Conservation (phyloP, 371 early-diverging fungal genomes). For the Thermomucor indicae-seudaticae region DNA sequence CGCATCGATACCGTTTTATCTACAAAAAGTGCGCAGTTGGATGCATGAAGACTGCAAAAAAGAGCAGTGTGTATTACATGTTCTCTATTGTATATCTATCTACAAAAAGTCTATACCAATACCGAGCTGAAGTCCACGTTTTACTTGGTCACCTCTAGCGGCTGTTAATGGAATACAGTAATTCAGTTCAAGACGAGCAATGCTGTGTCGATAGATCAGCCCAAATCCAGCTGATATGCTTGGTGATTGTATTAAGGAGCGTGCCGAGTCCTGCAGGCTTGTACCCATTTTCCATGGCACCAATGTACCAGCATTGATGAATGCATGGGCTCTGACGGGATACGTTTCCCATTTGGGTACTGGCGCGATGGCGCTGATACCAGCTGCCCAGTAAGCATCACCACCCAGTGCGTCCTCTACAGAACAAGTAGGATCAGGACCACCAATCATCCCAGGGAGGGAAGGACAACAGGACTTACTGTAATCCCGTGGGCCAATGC, state of each 20-base stretch:
- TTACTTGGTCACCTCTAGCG: conserved; percentile 66
- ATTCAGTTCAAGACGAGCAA: conserved; percentile 86
- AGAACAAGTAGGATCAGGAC: too few relatives aligned
- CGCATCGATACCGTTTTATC: too few relatives aligned
- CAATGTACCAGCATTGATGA: conserved; percentile 83
- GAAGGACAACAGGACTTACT: conserved; percentile 21
- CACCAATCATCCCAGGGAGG: too few relatives aligned
- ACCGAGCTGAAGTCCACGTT: conserved; percentile 83
- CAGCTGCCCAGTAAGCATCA: conserved; percentile 74
- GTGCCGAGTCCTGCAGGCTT: conserved; percentile 22
- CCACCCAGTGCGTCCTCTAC: conserved; percentile 86
- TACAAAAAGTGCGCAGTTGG: too few relatives aligned
- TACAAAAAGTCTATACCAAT: conserved; percentile 85
- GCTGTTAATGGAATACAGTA: conserved; percentile 82
- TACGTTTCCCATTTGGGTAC: conserved; percentile 65
- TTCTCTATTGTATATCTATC: conserved; percentile 2
- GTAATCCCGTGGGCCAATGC: conserved; percentile 86
- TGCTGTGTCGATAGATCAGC: conserved; percentile 81
- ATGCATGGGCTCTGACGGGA: conserved; percentile 77
- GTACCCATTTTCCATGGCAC: conserved; percentile 42
- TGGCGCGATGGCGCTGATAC: conserved; percentile 78
- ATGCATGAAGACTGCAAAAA: too few relatives aligned
- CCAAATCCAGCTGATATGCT: conserved; percentile 75
- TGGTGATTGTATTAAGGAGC: conserved; percentile 49
- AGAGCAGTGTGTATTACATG: too few relatives aligned